A percentile compares a stretch with the other conserved stretches of the same genome.
Conservation (phyloP, 148 eudicot genomes). For the Polygonum aviculare region DNA sequence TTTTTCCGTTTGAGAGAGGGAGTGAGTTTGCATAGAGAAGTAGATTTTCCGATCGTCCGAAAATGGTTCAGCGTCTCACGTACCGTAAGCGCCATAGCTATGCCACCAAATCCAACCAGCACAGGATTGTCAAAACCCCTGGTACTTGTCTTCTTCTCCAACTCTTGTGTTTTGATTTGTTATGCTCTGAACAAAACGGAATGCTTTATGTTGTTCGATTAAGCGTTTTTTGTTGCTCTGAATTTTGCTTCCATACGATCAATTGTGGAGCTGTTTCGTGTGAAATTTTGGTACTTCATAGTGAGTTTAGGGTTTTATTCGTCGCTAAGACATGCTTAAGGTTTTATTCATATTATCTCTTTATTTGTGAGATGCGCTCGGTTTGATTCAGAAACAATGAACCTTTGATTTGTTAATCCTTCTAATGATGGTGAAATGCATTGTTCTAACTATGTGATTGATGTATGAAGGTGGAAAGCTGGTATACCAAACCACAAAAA, state of each 20-base stretch:
- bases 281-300: neutral
- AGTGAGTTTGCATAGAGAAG: neutral
- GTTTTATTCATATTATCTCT: too few relatives aligned
- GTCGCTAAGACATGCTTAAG: neutral
- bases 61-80: constrained; percentile 51
- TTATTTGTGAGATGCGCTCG: neutral
- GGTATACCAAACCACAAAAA: constrained; percentile 43
- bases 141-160: constrained; percentile 20
- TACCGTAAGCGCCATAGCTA: constrained; percentile 52
- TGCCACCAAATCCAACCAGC: constrained; percentile 64
- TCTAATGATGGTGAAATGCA: neutral
- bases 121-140: constrained; percentile 57
- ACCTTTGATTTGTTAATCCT: neutral
- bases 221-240: neutral
- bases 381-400: neutral
- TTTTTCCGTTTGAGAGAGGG: neutral
- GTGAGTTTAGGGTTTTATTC: neutral
- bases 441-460: neutral
- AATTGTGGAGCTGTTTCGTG: neutral
- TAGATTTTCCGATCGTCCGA: constrained; percentile 5
- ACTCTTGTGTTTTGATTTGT: constrained; percentile 12
- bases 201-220: neutral
- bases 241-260: neutral
- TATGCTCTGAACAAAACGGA: neutral
- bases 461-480: constrained; percentile 34